phyloP scores from a whole-genome alignment of 768 basidiomycete species.

The Auricularia auricula-judae region DNA sequence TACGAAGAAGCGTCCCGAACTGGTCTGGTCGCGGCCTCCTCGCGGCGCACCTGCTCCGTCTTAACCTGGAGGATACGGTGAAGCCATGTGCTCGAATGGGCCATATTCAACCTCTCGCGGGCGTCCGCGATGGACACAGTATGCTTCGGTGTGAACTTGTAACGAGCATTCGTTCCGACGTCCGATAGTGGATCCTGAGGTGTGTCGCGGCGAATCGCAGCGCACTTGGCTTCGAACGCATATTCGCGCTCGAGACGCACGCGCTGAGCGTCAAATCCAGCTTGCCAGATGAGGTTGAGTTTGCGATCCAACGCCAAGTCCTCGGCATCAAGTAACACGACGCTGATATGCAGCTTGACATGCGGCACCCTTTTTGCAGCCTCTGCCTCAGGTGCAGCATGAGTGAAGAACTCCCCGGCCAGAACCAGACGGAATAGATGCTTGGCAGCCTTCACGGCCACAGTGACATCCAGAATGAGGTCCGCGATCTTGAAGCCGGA shows the following conservation, averaged over 20 bases:
- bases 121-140: conserved; percentile 66
- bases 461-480: conserved; percentile 56
- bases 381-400: conserved; percentile 60
- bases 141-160: conserved; percentile 52
- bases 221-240: conserved; percentile 70
- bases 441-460: conserved; percentile 61
- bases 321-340: conserved; percentile 61
- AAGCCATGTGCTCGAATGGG: conserved; percentile 67
- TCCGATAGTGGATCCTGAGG: conserved; percentile 12
- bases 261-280: conserved; percentile 60
- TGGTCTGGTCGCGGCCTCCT: conserved; percentile 24
- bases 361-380: conserved; percentile 60
- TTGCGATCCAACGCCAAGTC: conserved; percentile 79
- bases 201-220: conserved; percentile 37
- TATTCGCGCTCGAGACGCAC: conserved; percentile 64
- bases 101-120: conserved; percentile 49
- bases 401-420: conserved; percentile 35
- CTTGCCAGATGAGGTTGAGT: conserved; percentile 62
- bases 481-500: conserved; percentile 66
- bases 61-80: conserved; percentile 38
- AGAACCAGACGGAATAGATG: conserved; percentile 52
- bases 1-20: conserved; percentile 1
- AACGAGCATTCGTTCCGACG: conserved; percentile 33
- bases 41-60: conserved; percentile 34
- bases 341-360: conserved; percentile 45